A percentile compares a stretch with the other conserved stretches of the same genome.
phyloP scores from a whole-genome alignment of 2,329 filamentous ascomycete genomes.

The Pezicula carpinea region DNA sequence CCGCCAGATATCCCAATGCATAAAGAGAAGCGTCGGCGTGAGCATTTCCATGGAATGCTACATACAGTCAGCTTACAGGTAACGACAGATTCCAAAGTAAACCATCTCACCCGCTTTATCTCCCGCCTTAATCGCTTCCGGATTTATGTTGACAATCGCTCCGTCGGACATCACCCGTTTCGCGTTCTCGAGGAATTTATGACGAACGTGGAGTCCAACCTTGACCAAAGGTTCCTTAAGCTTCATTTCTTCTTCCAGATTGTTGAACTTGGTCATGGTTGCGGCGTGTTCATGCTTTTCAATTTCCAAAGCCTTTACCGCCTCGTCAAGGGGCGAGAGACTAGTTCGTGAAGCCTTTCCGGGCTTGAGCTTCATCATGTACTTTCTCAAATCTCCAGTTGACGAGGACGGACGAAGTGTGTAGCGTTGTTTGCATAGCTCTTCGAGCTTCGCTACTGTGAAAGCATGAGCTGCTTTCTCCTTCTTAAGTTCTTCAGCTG shows the following conservation, averaged over 20 bases:
- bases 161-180: neutral
- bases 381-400: neutral
- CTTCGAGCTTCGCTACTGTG: neutral
- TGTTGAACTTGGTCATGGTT: neutral
- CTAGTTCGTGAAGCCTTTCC: neutral
- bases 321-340: neutral
- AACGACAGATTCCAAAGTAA: neutral
- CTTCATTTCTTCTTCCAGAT: neutral
- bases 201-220: neutral
- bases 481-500: neutral
- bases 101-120: neutral
- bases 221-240: conserved; percentile 1
- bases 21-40: neutral
- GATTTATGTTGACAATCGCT: neutral
- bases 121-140: neutral
- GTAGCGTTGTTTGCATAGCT: neutral
- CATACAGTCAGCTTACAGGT: neutral
- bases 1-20: neutral
- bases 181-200: neutral
- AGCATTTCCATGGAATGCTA: neutral
- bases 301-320: neutral
- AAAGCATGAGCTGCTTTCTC: neutral
- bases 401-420: neutral
- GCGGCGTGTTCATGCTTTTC: neutral
- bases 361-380: neutral